Base-by-base conservation (phyloP, 108 stramenopile genomes). In the Schizochytrium sp. region DNA sequence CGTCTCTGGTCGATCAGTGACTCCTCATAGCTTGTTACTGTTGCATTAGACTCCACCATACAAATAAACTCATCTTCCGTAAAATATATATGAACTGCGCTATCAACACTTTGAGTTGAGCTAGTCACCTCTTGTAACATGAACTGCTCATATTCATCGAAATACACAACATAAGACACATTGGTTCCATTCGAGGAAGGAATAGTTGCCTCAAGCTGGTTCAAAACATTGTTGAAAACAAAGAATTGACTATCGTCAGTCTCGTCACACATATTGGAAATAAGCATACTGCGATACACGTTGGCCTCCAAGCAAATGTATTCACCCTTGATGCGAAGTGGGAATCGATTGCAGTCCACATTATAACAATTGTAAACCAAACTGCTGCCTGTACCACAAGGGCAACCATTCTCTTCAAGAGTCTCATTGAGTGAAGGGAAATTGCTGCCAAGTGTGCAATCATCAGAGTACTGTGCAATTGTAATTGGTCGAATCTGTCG, bases 261-360 rank as follows among this genome's bases (percentile, higher is more conserved):
- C 40, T 49, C 53, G 4, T 83, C 76, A 28, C 76, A 83, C 47
- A 83, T 19, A 28, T 83, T 83, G 76, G 50, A 55, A 47, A 83
- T 83, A 40, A 83, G 76, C 10, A 13, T 17, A 5, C 5, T 13
- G 0, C 76, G 76, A 53, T 83, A 83, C 45, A 28, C 50, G 76
- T 83, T 83, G 1, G 76, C 76, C 53, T 83, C 76, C 50, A 83
- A 53, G 28, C 76, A 83, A 55, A 83, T 83, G 53, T 55, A 55
- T 53, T 49, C 53, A 5, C 53, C 76, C 76, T 83, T 55, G 47
- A 83, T 55, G 0, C 76, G 76, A n/a, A 83, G 13, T 5, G 76
- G 2, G 28, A 83, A 83, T 10, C 50, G 50, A n/a, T 17, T n/a
- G 40, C 76, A 83, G 0, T 28, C 28, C 3, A 38, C n/a, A 5